Percentiles rank a stretch among this genome's conserved stretches.
Conservation (phyloP, 2,329 filamentous ascomycete genomes). For the Ceratocystis diversiconidia region DNA sequence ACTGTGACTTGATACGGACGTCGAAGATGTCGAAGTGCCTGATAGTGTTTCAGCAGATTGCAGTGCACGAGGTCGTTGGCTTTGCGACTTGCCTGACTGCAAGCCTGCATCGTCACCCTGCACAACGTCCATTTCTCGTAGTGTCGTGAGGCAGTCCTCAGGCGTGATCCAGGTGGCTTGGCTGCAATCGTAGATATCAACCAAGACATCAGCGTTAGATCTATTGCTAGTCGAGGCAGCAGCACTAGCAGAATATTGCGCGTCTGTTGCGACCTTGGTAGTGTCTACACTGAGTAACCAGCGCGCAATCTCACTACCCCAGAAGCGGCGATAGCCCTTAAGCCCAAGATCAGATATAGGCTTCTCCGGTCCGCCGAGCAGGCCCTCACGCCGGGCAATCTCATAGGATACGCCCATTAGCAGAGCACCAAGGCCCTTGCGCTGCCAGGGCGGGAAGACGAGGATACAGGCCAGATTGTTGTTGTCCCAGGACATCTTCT, state of each 20-base stretch:
- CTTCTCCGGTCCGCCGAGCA: slow-evolving; percentile 85
- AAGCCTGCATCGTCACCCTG: slow-evolving; percentile 40
- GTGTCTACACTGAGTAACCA: slow-evolving; percentile 35
- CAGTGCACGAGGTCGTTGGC: background rate
- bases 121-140: slow-evolving; percentile 67
- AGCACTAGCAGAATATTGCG: slow-evolving; percentile 21
- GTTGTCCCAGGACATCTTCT: slow-evolving; percentile 97
- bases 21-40: too few species aligned
- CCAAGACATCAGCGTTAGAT: slow-evolving; percentile 31
- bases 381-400: slow-evolving; percentile 66
- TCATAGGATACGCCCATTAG: slow-evolving; percentile 92
- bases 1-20: too few species aligned
- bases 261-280: slow-evolving; percentile 20
- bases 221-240: slow-evolving; percentile 10
- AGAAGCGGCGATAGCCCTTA: slow-evolving; percentile 72
- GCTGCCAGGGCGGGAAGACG: slow-evolving; percentile 90
- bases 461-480: slow-evolving; percentile 96
- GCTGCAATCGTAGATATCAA: slow-evolving; percentile 58
- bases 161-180: slow-evolving; percentile 66
- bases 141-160: slow-evolving; percentile 66
- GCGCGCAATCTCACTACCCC: slow-evolving; percentile 72
- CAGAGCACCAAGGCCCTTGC: slow-evolving; percentile 71
- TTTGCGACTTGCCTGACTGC: slow-evolving; percentile 15
- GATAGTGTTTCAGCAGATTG: background rate
- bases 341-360: slow-evolving; percentile 76